These are phyloP conservation scores for Phytophthora macrochlamydospora DNA, from an alignment of 352 stramenopile species.

Conservation along the genomic window DNA sequence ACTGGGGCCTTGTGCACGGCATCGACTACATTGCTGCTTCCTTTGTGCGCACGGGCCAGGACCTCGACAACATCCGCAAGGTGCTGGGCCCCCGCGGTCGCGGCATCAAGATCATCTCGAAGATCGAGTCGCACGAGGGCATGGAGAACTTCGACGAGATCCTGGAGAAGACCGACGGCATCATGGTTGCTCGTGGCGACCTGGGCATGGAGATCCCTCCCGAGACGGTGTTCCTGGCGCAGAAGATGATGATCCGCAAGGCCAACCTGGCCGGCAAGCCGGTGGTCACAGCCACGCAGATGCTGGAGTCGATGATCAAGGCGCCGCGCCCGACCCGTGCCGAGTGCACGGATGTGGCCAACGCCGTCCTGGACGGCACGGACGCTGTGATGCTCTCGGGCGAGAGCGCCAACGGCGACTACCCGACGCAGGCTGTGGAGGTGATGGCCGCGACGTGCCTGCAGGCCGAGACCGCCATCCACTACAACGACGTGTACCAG, in stretches of 20 bases:
- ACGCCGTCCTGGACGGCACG: constrained; percentile 96
- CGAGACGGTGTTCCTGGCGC: constrained; percentile 97
- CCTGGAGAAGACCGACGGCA: constrained; percentile 94
- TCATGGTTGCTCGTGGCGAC: constrained; percentile 98
- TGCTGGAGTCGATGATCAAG: constrained; percentile 98
- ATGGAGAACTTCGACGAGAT: constrained; percentile 96
- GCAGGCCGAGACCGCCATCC: constrained; percentile 86
- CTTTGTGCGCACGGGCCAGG: constrained; percentile 95
- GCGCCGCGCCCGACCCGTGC: constrained; percentile 97
- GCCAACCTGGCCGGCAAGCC: constrained; percentile 96
- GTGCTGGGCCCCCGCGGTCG: constrained; percentile 78
- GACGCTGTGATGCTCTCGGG: constrained; percentile 98
- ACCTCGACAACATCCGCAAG: constrained; percentile 95
- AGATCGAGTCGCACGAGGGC: constrained; percentile 98
- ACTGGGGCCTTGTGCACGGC: constrained; percentile 94
- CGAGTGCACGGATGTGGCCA: constrained; percentile 98
- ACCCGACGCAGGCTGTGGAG: constrained; percentile 92
- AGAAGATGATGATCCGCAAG: constrained; percentile 98
- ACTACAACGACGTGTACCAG: constrained; percentile 87
- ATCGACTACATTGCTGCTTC: constrained; percentile 98
- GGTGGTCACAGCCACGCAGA: constrained; percentile 97
- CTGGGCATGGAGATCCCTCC: constrained; percentile 97
- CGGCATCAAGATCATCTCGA: constrained; percentile 95
- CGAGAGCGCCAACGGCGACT: constrained; percentile 97
- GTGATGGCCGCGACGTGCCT: constrained; percentile 93